Base-by-base conservation (phyloP, 1,284 basidiomycete species). In the Ceratobasidium sp. region DNA sequence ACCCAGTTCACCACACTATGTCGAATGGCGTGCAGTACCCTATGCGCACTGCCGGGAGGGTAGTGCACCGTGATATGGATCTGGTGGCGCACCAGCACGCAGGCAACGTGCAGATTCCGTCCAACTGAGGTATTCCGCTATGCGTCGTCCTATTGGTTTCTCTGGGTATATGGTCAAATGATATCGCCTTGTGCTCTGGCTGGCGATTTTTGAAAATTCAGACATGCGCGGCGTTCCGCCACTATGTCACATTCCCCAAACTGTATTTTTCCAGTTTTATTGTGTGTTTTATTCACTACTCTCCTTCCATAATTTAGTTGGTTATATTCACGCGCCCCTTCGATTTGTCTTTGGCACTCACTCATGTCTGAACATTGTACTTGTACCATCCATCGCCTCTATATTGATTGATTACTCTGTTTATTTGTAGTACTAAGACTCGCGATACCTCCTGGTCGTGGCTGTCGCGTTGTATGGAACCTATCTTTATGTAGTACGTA, bases 401-500 rank as follows among this genome's bases (percentile, higher is more conserved):
- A 62, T 62, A 62, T 62, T 62, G 43, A 62, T 47, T 62, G 67
- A 49, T 66, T 66, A 11, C 57, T 28, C 38, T 57, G 26, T 46
- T 23, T 57, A 13, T 58, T 18, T 62, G 59, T 62, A 62, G 59
- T 46, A 16, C 43, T 21, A 41, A 32, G 26, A 47, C 35, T 62
- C 59, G 32, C 59, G 23, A 26, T 62, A 62, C 30, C 59, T 41
- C 59, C n/a, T 41, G 55, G 44, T 46, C 59, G 59, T 46, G 59
- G 59, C 47, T 62, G 47, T 62, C 23, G 59, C 47, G 43, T 30
- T 62, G 59, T 62, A 62, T 62, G 59, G 47, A 62, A 62, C 59
- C n/a, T 62, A 44, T 62, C 38, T 71, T 57, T 71, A 71, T 71
- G 67, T 71, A 58, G 67, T 71, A 59, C 57, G 55, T 61, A 71